Evolutionary conservation across 345 rosid genomes (phyloP).

Genomic region (Schrenkiella parvula): DNA sequence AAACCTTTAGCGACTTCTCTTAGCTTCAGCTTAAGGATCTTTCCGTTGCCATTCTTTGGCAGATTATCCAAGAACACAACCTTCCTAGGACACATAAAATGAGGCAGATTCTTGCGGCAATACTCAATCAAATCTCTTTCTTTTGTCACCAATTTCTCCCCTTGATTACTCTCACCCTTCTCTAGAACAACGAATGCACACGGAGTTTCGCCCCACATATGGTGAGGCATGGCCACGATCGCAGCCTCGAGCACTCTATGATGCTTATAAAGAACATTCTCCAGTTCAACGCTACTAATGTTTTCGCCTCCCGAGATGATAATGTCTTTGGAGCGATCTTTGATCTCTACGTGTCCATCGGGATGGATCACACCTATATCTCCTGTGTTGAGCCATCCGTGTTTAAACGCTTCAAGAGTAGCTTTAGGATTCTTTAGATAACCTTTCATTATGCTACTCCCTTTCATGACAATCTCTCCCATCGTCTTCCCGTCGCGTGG

Average conservation of each 20-base stretch:
- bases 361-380: slow-evolving; percentile 51
- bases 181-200: slow-evolving; percentile 44
- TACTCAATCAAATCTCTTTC: slow-evolving; percentile 38
- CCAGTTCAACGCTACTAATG: slow-evolving; percentile 58
- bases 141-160: not conserved
- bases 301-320: slow-evolving; percentile 68
- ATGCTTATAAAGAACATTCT: slow-evolving; percentile 41
- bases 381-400: slow-evolving; percentile 59
- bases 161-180: slow-evolving; percentile 16
- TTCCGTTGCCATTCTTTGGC: slow-evolving; percentile 52
- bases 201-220: slow-evolving; percentile 52
- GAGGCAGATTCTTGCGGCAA: slow-evolving; percentile 46
- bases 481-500: slow-evolving; percentile 46
- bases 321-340: slow-evolving; percentile 59
- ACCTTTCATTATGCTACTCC: slow-evolving; percentile 51
- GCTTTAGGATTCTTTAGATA: slow-evolving; percentile 44
- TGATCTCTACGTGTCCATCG: slow-evolving; percentile 48
- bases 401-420: slow-evolving; percentile 43
- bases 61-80: slow-evolving; percentile 36
- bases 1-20: slow-evolving; percentile 40
- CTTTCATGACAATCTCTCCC: slow-evolving; percentile 59
- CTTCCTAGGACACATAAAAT: slow-evolving; percentile 51
- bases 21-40: slow-evolving; percentile 40
- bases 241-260: slow-evolving; percentile 45
- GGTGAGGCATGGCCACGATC: slow-evolving; percentile 56